Percentiles rank a stretch among this genome's conserved stretches.
These are phyloP conservation scores for Ramaria sp. DNA, from an alignment of 768 basidiomycete species.

Conservation along the genomic window DNA sequence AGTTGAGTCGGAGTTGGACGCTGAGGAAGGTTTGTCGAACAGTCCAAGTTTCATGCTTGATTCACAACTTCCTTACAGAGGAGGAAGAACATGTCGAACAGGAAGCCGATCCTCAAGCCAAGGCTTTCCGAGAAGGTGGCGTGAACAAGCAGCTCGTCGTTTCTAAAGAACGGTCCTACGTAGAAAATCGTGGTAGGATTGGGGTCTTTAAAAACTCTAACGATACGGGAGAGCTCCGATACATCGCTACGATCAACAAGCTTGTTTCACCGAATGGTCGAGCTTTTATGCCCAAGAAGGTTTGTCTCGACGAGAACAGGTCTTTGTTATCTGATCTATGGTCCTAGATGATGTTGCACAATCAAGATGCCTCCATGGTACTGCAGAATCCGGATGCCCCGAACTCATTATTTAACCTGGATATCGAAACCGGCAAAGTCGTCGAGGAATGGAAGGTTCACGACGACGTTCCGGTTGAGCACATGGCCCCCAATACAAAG, in stretches of 20 bases:
- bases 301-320: conserved; percentile 20
- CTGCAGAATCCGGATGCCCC: conserved; percentile 76
- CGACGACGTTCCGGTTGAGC: conserved; percentile 74
- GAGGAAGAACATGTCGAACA: conserved; percentile 27
- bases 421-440: conserved; percentile 89
- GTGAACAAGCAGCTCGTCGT: conserved; percentile 88
- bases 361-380: conserved; percentile 94
- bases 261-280: conserved; percentile 72
- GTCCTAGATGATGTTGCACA: conserved; percentile 84
- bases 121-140: conserved; percentile 54
- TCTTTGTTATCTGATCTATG: conserved; percentile 1
- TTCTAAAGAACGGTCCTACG: conserved; percentile 89
- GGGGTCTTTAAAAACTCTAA: conserved; percentile 77
- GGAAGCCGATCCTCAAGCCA: conserved; percentile 30
- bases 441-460: conserved; percentile 99
- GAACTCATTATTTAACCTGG: conserved; percentile 79
- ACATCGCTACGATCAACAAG: conserved; percentile 79
- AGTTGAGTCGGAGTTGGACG: conserved; percentile 36
- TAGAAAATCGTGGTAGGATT: conserved; percentile 84
- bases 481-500: conserved; percentile 89
- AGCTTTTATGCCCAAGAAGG: conserved; percentile 78
- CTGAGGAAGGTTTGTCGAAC: conserved; percentile 46
- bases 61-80: conserved; percentile 11
- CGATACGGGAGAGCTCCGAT: conserved; percentile 59
- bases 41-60: background rate